phyloP scores from a whole-genome alignment of 495 filamentous ascomycete genomes.

The Geopyxis carbonaria region DNA sequence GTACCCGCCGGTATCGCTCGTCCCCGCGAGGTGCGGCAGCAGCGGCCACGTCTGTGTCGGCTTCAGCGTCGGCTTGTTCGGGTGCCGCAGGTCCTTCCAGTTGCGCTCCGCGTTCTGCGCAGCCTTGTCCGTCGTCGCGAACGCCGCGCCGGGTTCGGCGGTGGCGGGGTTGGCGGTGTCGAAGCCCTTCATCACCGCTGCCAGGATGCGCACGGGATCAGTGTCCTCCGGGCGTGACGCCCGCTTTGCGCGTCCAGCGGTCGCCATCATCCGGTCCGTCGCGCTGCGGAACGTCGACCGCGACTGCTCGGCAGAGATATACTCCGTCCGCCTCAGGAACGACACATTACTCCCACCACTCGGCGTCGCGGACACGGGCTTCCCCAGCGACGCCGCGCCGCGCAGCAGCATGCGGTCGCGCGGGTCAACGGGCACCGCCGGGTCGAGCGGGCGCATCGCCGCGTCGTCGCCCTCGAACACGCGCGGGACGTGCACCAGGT shows the following conservation, averaged over 20 bases:
- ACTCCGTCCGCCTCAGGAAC: constrained; percentile 90
- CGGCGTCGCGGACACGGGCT: constrained; percentile 46
- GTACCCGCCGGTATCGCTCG: constrained; percentile 74
- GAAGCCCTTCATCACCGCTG: constrained; percentile 70
- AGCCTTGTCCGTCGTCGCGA: constrained; percentile 36
- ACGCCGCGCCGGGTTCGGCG: constrained; percentile 34
- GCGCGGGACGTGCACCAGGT: constrained; percentile 82
- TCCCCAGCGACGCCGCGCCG: constrained; percentile 62
- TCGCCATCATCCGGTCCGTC: constrained; percentile 21
- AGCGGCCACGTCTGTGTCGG: constrained; percentile 66
- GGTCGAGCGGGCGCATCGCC: constrained; percentile 61
- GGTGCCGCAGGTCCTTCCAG: constrained; percentile 61
- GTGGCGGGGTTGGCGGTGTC: constrained; percentile 56
- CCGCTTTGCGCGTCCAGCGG: constrained; percentile 30
- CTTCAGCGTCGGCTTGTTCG: constrained; percentile 59
- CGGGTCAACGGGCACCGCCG: constrained; percentile 54
- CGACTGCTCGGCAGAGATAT: constrained; percentile 59
- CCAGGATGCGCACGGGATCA: constrained; percentile 64
- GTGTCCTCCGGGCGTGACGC: constrained; percentile 44
- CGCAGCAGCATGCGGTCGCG: constrained; percentile 66
- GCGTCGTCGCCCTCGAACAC: constrained; percentile 91
- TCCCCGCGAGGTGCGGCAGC: constrained; percentile 71
- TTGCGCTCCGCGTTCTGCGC: constrained; percentile 45
- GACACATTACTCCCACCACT: constrained; percentile 45
- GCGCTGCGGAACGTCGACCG: constrained; percentile 27